A percentile compares a stretch with the other conserved stretches of the same genome.
Conservation (phyloP, 2,329 filamentous ascomycete genomes). For the Aspergillus fumigatus region DNA sequence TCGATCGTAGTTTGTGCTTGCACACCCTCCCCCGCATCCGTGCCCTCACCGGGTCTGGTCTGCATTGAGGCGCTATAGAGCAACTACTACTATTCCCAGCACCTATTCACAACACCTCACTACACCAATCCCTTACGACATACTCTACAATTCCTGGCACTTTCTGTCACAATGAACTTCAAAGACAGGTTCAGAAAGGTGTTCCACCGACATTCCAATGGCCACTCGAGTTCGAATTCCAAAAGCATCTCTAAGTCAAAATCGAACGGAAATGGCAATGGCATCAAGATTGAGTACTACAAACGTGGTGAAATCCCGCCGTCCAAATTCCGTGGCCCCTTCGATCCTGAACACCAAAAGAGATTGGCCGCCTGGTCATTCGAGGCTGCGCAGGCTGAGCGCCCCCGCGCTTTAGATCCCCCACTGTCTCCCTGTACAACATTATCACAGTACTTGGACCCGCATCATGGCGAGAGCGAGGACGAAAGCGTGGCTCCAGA, state of each 20-base stretch:
- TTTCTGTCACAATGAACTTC: constrained; percentile 30
- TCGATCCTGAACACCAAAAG: constrained; percentile 43
- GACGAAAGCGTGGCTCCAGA: constrained; percentile 12
- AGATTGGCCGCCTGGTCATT: constrained; percentile 44
- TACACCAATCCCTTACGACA: not conserved
- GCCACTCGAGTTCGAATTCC: constrained; percentile 13
- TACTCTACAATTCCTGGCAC: not conserved
- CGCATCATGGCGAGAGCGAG: constrained; percentile 20
- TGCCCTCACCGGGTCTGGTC: constrained; percentile 27
- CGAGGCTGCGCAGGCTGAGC: constrained; percentile 29
- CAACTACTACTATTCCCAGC: not conserved
- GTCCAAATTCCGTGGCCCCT: constrained; percentile 47
- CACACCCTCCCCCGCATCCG: constrained; percentile 26
- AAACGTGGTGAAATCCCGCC: constrained; percentile 44
- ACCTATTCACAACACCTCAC: not conserved
- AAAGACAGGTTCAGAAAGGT: constrained; percentile 35
- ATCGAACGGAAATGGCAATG: constrained; percentile 18
- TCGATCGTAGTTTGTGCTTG: constrained; percentile 28
- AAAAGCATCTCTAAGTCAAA: constrained; percentile 14
- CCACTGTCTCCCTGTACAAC: constrained; percentile 37
- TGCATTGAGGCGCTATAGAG: constrained; percentile 20
- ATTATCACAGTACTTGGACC: constrained; percentile 18
- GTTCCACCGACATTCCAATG: constrained; percentile 27
- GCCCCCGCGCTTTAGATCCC: constrained; percentile 32
- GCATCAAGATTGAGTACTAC: constrained; percentile 46